These are phyloP conservation scores for Aquilaria sinensis DNA, from an alignment of 345 rosid genomes.

Conservation along the genomic window DNA sequence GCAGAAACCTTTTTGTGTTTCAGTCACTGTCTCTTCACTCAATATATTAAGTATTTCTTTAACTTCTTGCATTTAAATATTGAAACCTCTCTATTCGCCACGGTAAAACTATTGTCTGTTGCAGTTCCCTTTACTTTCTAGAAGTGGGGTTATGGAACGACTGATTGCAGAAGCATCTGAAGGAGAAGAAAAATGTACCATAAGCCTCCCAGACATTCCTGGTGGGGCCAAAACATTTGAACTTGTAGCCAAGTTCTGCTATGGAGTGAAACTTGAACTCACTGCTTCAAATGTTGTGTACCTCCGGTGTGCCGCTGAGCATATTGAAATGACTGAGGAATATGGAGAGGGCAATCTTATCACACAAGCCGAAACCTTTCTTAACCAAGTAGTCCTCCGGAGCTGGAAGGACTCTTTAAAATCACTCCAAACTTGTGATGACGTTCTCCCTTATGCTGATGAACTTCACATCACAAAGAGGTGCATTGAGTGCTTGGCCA, in stretches of 20 bases:
- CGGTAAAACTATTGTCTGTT: constrained; percentile 5
- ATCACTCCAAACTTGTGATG: constrained; percentile 80
- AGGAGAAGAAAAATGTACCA: constrained; percentile 61
- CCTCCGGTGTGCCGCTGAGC: constrained; percentile 84
- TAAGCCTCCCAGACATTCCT: constrained; percentile 58
- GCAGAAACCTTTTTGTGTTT: no score
- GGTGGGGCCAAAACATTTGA: constrained; percentile 94
- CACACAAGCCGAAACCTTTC: constrained; percentile 70
- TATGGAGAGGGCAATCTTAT: constrained; percentile 88
- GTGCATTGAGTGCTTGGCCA: constrained; percentile 75
- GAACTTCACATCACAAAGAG: constrained; percentile 63
- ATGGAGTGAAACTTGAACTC: constrained; percentile 95
- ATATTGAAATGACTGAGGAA: constrained; percentile 90
- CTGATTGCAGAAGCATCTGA: constrained; percentile 72
- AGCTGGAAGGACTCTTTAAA: constrained; percentile 92
- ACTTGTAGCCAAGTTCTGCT: constrained; percentile 92
- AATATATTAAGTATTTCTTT: neutral
- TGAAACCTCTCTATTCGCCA: no score
- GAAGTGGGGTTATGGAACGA: constrained; percentile 93
- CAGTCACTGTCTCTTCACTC: no score
- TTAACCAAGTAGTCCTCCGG: constrained; percentile 75
- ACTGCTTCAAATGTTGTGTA: constrained; percentile 82
- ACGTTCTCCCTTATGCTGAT: constrained; percentile 61
- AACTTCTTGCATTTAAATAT: constrained; percentile 1
- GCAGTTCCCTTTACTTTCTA: constrained; percentile 95